phyloP scores from a whole-genome alignment of 495 filamentous ascomycete species.

The Aspergillus cristatus region DNA sequence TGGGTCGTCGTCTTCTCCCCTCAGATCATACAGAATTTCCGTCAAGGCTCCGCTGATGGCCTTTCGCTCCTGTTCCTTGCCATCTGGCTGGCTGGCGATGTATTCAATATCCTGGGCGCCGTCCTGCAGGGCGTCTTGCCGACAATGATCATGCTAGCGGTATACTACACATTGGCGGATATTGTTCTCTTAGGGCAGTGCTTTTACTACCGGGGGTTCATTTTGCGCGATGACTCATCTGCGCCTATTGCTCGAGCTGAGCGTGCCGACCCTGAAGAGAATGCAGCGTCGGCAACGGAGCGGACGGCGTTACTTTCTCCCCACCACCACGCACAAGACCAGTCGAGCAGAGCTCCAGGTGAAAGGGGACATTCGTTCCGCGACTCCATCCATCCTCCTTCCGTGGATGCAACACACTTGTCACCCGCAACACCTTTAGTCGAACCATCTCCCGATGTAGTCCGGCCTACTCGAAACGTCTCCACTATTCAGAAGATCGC shows the following conservation, averaged over 20 bases:
- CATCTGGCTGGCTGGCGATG: conserved; percentile 85
- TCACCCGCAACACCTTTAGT: conserved; percentile 71
- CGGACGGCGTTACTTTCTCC: conserved; percentile 19
- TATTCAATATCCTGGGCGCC: conserved; percentile 92
- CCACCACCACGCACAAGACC: conserved; percentile 11
- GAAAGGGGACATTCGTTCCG: conserved; percentile 23
- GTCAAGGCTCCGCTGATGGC: conserved; percentile 75
- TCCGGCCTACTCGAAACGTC: conserved; percentile 17
- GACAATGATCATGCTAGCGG: conserved; percentile 90
- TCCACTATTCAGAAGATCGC: conserved; percentile 49
- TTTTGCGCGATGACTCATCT: conserved; percentile 46
- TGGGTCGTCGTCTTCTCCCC: conserved; percentile 98
- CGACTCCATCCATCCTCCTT: conserved; percentile 21
- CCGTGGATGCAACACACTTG: conserved; percentile 56
- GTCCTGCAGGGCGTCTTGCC: conserved; percentile 89
- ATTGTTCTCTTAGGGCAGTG: conserved; percentile 80
- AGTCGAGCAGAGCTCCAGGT: conserved; percentile 1
- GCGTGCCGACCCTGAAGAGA: conserved; percentile 7
- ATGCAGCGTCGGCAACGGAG: conserved; percentile 16
- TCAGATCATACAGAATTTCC: conserved; percentile 94
- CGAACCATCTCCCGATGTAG: conserved; percentile 21
- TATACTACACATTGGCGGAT: conserved; percentile 94
- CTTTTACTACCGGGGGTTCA: conserved; percentile 89
- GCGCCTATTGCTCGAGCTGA: conserved; percentile 7
- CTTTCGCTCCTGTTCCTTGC: conserved; percentile 84